Percentiles rank a stretch among this genome's conserved stretches.
These are phyloP conservation scores for Corymbia maculata DNA, from an alignment of 345 rosid genomes.

Conservation along the genomic window DNA sequence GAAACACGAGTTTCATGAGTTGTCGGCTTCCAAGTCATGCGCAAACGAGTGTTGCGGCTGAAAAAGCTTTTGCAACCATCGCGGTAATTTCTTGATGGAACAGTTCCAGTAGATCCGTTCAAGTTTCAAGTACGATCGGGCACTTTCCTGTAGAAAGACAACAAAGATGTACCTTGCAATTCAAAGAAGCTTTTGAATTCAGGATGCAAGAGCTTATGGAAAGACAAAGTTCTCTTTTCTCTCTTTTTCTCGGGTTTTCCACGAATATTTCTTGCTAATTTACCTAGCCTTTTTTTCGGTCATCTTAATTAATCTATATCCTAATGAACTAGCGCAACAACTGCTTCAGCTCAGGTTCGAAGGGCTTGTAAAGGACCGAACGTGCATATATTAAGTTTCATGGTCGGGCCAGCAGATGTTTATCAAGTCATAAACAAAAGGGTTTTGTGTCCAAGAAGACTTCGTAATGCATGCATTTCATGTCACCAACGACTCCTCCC, in stretches of 20 bases:
- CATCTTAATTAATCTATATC: background rate
- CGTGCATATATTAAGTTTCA: background rate
- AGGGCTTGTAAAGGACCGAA: background rate
- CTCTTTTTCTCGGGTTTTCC: background rate
- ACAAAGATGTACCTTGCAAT: background rate
- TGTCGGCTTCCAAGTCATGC: background rate
- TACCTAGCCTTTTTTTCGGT: background rate
- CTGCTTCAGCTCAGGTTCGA: background rate
- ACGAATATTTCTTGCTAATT: background rate
- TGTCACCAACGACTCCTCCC: background rate
- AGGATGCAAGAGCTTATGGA: background rate
- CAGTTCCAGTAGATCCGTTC: background rate
- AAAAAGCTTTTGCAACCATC: background rate
- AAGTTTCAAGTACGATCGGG: background rate
- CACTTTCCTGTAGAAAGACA: background rate
- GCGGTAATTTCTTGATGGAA: background rate
- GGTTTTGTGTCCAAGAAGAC: background rate
- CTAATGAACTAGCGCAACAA: background rate
- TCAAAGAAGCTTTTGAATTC: background rate
- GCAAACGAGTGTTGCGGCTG: background rate
- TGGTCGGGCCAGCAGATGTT: background rate
- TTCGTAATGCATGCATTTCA: background rate
- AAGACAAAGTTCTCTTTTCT: background rate
- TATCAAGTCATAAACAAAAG: background rate
- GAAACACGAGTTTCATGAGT: background rate